Conservation (phyloP, 106 monocot genomes). For the Ottelia alismoides region DNA sequence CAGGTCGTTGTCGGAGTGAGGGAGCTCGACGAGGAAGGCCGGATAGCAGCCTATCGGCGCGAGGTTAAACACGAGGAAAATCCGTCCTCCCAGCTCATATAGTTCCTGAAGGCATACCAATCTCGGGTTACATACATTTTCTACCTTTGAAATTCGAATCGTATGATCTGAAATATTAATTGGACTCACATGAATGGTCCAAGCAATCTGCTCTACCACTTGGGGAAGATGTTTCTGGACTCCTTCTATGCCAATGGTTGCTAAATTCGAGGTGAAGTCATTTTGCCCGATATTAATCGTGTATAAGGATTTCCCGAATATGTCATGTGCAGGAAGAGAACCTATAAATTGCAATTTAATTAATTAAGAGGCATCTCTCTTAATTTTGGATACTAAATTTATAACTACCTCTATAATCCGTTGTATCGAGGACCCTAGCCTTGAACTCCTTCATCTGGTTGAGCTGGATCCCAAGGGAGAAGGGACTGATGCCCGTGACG, state of each 20-base stretch:
- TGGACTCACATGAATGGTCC: slow-evolving; percentile 43
- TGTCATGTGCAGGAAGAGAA: slow-evolving; percentile 24
- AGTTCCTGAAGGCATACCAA: too few relatives aligned
- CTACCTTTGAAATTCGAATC: too few relatives aligned
- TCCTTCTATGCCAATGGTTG: slow-evolving; percentile 24
- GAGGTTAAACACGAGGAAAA: slow-evolving; percentile 67
- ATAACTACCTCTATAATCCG: neutral
- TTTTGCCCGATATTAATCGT: slow-evolving; percentile 88
- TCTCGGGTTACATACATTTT: too few relatives aligned
- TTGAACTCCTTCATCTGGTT: slow-evolving; percentile 63
- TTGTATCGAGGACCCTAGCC: slow-evolving; percentile 8
- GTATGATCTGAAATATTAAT: too few relatives aligned
- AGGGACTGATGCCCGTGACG: slow-evolving; percentile 58
- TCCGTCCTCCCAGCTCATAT: slow-evolving; percentile 53
- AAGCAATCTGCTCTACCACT: slow-evolving; percentile 50
- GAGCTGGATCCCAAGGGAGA: slow-evolving; percentile 54
- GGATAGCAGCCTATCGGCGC: slow-evolving; percentile 80
- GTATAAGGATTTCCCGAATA: slow-evolving; percentile 47
- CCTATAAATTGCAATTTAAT: slow-evolving; percentile 8
- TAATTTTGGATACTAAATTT: too few relatives aligned
- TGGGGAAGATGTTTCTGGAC: slow-evolving; percentile 50
- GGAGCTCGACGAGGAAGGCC: slow-evolving; percentile 36
- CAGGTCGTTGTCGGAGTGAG: slow-evolving; percentile 29
- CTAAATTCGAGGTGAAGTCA: slow-evolving; percentile 68
- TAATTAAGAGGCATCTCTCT: too few relatives aligned